Conservation (phyloP, 495 filamentous ascomycete genomes). For the Penicillium paxilli region DNA sequence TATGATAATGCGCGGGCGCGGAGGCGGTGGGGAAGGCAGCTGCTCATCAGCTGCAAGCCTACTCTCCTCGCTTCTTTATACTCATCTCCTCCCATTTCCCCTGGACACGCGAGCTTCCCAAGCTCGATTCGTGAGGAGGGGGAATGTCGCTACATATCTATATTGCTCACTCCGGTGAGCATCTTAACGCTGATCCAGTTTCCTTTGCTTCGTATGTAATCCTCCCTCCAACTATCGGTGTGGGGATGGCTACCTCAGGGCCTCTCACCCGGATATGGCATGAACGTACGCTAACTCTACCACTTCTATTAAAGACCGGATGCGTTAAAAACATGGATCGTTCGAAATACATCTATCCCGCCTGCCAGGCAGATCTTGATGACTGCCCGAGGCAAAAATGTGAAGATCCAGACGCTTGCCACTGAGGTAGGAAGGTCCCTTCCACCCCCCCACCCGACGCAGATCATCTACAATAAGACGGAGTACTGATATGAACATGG, state of each 20-base stretch:
- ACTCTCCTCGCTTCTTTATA: slow-evolving; percentile 13
- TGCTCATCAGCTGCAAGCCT: slow-evolving; percentile 23
- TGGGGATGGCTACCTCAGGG: slow-evolving; percentile 4
- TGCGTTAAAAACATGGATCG: slow-evolving; percentile 66
- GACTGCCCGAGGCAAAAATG: slow-evolving; percentile 76
- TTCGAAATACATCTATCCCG: slow-evolving; percentile 64
- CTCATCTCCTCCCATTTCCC: slow-evolving; percentile 30
- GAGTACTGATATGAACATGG: slow-evolving; percentile 1
- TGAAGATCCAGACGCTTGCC: slow-evolving; percentile 71
- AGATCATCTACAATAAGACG: not conserved
- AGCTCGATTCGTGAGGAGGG: slow-evolving; percentile 39
- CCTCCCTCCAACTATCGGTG: slow-evolving; percentile 4
- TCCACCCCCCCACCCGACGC: not conserved
- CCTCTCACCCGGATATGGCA: slow-evolving; percentile 3
- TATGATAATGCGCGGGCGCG: slow-evolving; percentile 30
- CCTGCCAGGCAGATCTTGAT: slow-evolving; percentile 74
- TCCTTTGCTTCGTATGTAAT: slow-evolving; percentile 66
- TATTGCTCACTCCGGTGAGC: slow-evolving; percentile 86
- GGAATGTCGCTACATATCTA: slow-evolving; percentile 78
- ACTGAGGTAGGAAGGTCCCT: slow-evolving; percentile 60
- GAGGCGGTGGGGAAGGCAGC: slow-evolving; percentile 22
- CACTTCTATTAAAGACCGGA: slow-evolving; percentile 56
- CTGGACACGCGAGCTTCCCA: slow-evolving; percentile 24
- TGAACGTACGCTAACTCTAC: slow-evolving; percentile 21
- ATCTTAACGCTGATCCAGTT: slow-evolving; percentile 68